These are phyloP conservation scores for Chrysanthemum seticuspe DNA, from an alignment of 129 eudicot genomes.

Conservation along the genomic window DNA sequence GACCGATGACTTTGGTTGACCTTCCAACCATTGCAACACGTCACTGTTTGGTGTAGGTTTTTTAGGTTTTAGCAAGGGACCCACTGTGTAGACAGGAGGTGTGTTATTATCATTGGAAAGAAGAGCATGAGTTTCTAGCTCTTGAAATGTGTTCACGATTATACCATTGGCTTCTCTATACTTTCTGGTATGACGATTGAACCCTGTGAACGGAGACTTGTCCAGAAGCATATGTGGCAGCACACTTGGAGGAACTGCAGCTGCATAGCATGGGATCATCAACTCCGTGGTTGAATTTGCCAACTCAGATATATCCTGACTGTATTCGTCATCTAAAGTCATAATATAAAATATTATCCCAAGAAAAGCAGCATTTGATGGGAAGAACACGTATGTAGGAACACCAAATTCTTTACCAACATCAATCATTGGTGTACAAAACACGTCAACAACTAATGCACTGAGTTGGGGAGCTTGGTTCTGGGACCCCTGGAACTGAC, in stretches of 20 bases:
- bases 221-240: slow-evolving; percentile 35
- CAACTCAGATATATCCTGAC: slow-evolving; percentile 31
- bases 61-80: slow-evolving; percentile 29
- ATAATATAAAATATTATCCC: slow-evolving; percentile 43
- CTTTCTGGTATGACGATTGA: slow-evolving; percentile 34
- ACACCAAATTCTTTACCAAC: slow-evolving; percentile 49
- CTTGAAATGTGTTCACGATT: slow-evolving; percentile 47
- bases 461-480: not conserved
- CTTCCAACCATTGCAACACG: no score
- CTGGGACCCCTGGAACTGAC: not conserved
- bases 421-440: slow-evolving; percentile 55
- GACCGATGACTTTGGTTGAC: no score
- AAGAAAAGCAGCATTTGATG: slow-evolving; percentile 46
- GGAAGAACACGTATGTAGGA: slow-evolving; percentile 43
- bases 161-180: slow-evolving; percentile 52
- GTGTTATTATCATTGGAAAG: slow-evolving; percentile 22
- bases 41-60: no score
- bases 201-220: slow-evolving; percentile 31
- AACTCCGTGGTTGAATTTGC: slow-evolving; percentile 15
- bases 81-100: slow-evolving; percentile 46
- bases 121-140: slow-evolving; percentile 46
- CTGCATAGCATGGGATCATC: slow-evolving; percentile 30
- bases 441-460: slow-evolving; percentile 57
- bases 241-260: slow-evolving; percentile 34
- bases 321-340: slow-evolving; percentile 31